Evolutionary conservation across 805 yeast species (phyloP), one percentile per base, ranked within the genome.

Genomic region (Wickerhamia fluorescens): DNA sequence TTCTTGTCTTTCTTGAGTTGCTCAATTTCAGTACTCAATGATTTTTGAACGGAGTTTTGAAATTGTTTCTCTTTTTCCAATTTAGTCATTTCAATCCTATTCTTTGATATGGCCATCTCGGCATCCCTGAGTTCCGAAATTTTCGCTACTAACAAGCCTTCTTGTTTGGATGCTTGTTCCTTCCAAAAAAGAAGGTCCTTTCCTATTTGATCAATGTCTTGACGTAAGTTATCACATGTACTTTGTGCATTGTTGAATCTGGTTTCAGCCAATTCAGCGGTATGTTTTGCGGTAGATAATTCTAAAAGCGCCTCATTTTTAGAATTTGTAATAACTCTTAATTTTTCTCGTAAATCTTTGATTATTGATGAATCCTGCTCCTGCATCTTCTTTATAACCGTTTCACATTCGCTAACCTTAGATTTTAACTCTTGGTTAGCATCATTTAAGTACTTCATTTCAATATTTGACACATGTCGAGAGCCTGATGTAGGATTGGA

Each of bases 1-100:
- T 67, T 51, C 41, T 73, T 75, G 45, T 86, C 95, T 3, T 66
- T 65, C 25, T 65, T 56, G 31, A 82, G 53, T 16, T 61, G 67
- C 6, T 57, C 53, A 23, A 75, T 64, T 36, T 81, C 85, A 9
- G 57, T 55, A 18, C 66, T 57, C 17, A 82, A 49, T 7, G 79
- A 58, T 11, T 56, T 49, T 38, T 75, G 78, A 9, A 68, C 43
- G 1, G 71, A 44, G 22, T 59, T 52, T 64, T 75, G 65, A 23
- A 75, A 45, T 4, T 62, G 55, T 33, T 66, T 72, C 40, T 82
- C 89, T 2, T 77, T 69, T 30, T 59, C 56, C 35, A 77, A 50
- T 29, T 68, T 70, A 10, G 63, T 61, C 5, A 71, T 37, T 17
- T 70, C 71, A 4, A 68, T 51, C 16, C 68, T 66, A 12, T 68